Evolutionary conservation across 495 filamentous ascomycete species (phyloP), one percentile per base, ranked within the genome.

Genomic region (Podospora anserina): DNA sequence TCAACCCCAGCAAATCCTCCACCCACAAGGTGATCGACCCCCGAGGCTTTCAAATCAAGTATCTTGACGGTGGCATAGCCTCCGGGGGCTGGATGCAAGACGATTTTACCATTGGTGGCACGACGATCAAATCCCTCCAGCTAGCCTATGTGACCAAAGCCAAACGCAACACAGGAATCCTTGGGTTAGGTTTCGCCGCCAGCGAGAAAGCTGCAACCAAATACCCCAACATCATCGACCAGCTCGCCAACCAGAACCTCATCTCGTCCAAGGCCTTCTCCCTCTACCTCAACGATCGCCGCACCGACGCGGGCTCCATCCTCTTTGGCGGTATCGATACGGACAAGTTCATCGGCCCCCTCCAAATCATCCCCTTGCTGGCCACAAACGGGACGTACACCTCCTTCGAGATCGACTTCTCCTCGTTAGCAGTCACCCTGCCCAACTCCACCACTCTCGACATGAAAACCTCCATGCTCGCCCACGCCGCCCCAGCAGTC

Each of bases 251-350:
- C 49, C 84, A 90, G 68, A 87, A 87, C 4, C 63, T 90, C 54
- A 95, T 97, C 75, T 85, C 87, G 61, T 88, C 86, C n/a, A 90
- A 88, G 71, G 94, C 94, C 28, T 99, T 95, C 78, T 94, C 91
- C 66, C 81, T 97, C 11, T 97, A 92, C 84, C 83, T 97, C 28
- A 83, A 87, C 75, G 83, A 85, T 70, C 74, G 82, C 6, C 80
- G 88, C 30, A 83, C 90, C 59, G 86, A 85, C 59, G 87, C 89
- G 1, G 95, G 95, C 19, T 86, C 86, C 34, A 90, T 99, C 66
- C 83, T 99, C 34, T 97, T 99, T 72, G 95, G 95, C 56, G 96
- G 94, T 34, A 86, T 97, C 34, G 91, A 99, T 75, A 91, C 88
- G 0, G 86, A 86, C 65, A 97, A 97, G 77, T 99, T 90, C 78